Evolutionary conservation across 2,329 filamentous ascomycete species (phyloP).

Genomic region (Trichoderma aggressivum): DNA sequence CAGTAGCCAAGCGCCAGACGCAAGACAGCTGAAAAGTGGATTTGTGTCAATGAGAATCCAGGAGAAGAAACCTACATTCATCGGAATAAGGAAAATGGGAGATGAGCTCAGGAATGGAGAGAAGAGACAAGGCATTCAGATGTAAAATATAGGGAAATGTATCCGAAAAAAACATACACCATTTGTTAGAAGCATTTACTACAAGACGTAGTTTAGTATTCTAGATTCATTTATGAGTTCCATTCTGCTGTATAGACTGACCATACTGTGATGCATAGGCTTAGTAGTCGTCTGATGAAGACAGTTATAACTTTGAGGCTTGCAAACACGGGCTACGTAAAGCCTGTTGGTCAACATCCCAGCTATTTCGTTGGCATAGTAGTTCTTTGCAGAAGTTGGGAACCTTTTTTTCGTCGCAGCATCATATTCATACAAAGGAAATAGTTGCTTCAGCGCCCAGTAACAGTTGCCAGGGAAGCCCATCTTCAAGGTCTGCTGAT

Average conservation of each 20-base stretch:
- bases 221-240: not conserved
- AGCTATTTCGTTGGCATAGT: not conserved
- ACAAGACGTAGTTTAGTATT: not conserved
- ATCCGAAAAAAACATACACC: not conserved
- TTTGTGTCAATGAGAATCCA: slow-evolving; percentile 36
- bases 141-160: not conserved
- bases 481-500: not conserved
- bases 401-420: not conserved
- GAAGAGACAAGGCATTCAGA: not conserved
- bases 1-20: slow-evolving; percentile 41
- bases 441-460: not conserved
- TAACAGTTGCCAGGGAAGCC: not conserved
- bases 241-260: not conserved
- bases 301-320: not conserved
- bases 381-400: not conserved
- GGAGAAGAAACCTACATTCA: slow-evolving; percentile 41
- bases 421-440: not conserved
- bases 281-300: not conserved
- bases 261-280: not conserved
- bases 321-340: not conserved
- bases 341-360: not conserved
- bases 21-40: slow-evolving; percentile 44
- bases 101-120: slow-evolving; percentile 40
- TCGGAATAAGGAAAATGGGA: slow-evolving; percentile 35
- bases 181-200: not conserved